Evolutionary conservation across 1,284 basidiomycete genomes (phyloP).

Genomic region (Somion occarium): DNA sequence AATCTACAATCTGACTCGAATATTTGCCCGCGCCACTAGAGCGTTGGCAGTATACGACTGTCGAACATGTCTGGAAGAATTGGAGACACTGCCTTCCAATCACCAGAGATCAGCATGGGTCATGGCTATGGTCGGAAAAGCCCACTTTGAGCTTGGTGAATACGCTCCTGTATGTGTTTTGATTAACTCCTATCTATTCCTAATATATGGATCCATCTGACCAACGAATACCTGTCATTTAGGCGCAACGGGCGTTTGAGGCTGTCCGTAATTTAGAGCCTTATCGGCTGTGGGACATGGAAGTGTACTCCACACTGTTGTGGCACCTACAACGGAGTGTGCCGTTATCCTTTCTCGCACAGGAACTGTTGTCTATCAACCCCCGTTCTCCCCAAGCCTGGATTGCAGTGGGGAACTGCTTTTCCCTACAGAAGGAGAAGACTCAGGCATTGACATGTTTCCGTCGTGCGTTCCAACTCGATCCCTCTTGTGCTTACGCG

Average conservation of each 20-base stretch:
- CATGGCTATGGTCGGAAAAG: conserved; percentile 76
- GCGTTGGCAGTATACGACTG: conserved; percentile 76
- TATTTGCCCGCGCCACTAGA: conserved; percentile 74
- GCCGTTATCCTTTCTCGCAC: conserved; percentile 84
- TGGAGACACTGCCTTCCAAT: conserved; percentile 71
- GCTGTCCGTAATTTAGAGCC: conserved; percentile 78
- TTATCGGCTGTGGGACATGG: conserved; percentile 86
- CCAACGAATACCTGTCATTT: conserved; percentile 5
- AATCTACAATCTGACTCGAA: conserved; percentile 76
- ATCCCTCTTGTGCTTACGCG: conserved; percentile 84
- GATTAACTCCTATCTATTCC: background rate
- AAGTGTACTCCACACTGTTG: conserved; percentile 88
- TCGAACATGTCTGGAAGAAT: conserved; percentile 64
- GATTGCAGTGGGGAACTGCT: conserved; percentile 93
- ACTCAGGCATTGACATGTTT: conserved; percentile 90
- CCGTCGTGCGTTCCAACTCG: conserved; percentile 79
- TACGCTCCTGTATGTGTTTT: conserved; percentile 62
- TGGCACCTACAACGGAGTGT: conserved; percentile 87
- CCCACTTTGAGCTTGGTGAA: conserved; percentile 84
- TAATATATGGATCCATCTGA: background rate
- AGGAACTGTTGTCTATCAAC: conserved; percentile 81
- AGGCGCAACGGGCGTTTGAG: conserved; percentile 87
- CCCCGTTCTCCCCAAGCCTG: conserved; percentile 83
- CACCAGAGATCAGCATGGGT: conserved; percentile 77
- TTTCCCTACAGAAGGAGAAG: conserved; percentile 88